phyloP scores from a whole-genome alignment of 805 yeast genomes.

The Metschnikowia corniflorae region DNA sequence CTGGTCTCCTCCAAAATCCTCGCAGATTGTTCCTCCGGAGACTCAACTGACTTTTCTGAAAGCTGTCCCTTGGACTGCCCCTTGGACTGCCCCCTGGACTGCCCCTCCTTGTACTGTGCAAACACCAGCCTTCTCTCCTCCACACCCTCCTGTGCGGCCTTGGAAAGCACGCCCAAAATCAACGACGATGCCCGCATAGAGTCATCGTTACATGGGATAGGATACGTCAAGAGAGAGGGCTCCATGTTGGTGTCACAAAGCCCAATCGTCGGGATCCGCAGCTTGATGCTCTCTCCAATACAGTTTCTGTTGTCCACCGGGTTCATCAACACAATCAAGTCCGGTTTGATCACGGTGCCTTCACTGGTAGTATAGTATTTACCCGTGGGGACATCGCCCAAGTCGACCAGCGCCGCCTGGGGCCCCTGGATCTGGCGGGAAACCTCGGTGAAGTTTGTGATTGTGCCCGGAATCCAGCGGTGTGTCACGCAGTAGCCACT shows the following conservation, averaged over 20 bases:
- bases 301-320: constrained; percentile 84
- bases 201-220: constrained; percentile 96
- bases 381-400: constrained; percentile 64
- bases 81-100: constrained; percentile 2
- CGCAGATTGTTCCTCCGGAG: too few species aligned
- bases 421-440: constrained; percentile 48
- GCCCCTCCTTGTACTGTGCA: constrained; percentile 14
- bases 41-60: too few species aligned
- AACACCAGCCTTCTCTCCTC: constrained; percentile 45
- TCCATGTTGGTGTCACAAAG: constrained; percentile 92
- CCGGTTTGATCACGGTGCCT: constrained; percentile 73
- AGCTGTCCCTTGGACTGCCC: too few species aligned
- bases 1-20: too few species aligned
- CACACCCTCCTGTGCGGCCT: constrained; percentile 80
- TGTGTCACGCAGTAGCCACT: constrained; percentile 77
- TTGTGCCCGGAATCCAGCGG: constrained; percentile 93
- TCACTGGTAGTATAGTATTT: constrained; percentile 49
- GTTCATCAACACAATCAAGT: constrained; percentile 78
- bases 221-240: constrained; percentile 84
- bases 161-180: constrained; percentile 77
- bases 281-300: constrained; percentile 73
- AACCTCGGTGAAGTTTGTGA: constrained; percentile 78
- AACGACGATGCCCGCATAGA: constrained; percentile 76
- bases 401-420: constrained; percentile 57
- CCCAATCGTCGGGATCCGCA: constrained; percentile 89